Evolutionary conservation across 768 basidiomycete genomes (phyloP), one percentile per base, ranked within the genome.

Genomic region (Panellus pusillus): DNA sequence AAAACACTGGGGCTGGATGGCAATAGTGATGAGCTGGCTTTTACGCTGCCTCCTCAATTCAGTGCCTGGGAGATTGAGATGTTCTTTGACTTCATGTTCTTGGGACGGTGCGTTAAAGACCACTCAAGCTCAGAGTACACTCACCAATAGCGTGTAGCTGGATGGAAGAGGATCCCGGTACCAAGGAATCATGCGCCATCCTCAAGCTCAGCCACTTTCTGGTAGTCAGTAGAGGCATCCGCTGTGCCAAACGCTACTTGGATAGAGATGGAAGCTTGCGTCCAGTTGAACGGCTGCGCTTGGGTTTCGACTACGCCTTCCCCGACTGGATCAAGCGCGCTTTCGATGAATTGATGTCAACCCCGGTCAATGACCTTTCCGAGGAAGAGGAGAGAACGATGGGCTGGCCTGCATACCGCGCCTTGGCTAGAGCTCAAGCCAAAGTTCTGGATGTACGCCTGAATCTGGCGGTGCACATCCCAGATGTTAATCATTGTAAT

Each of bases 201-300:
- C 35, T 54, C 14, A 54, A 48, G 27, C 3, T 38, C 31, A 44
- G 53, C 31, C 47, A 51, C 12, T 56, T 47, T 31, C 31, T 56
- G 7, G 45, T 5, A 6, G 49, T 20, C 0, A 18, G 31, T 8
- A 20, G 17, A 0, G 55, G 55, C 0, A 17, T 47, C 15, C 27
- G 5, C 1, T 56, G 28, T 4, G 44, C 55, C 1, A 32, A n/a
- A 6, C 31, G 17, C 8, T 14, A 50, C 11, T 24, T 56, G 32
- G 36, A 49, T 11, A 31, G 38, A 36, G 12, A 44, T 11, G 8
- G 1, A 0, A 11, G 6, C 1, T 9, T 50, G 24, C 14, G 6
- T 9, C 3, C 55, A 0, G 18, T 41, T 12, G 0, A 32, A 19
- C 39, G 49, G 0, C 31, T 51, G 38, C 27, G 13, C 4, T 0